phyloP scores from a whole-genome alignment of 2,329 filamentous ascomycete species.

The Fusarium lateritium region DNA sequence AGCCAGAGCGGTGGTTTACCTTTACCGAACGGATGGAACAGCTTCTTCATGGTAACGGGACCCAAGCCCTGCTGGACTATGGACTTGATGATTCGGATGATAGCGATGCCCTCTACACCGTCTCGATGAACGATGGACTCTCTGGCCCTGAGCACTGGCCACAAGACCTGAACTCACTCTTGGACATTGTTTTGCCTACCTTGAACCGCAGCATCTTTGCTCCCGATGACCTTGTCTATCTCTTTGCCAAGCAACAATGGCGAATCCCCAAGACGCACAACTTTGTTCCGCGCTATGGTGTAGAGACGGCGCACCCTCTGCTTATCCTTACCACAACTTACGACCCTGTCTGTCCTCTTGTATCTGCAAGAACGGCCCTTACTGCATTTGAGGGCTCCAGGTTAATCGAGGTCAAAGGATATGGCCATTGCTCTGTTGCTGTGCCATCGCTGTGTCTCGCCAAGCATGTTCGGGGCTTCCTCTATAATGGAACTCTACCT shows the following conservation, averaged over 20 bases:
- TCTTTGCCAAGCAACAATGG: slow-evolving; percentile 53
- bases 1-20: slow-evolving; percentile 55
- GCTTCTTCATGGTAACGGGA: slow-evolving; percentile 59
- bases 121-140: slow-evolving; percentile 50
- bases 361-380: slow-evolving; percentile 56
- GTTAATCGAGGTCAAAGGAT: slow-evolving; percentile 59
- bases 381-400: slow-evolving; percentile 55
- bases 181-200: slow-evolving; percentile 54
- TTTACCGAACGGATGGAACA: slow-evolving; percentile 55
- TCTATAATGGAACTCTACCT: slow-evolving; percentile 58
- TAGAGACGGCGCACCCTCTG: slow-evolving; percentile 55
- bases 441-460: slow-evolving; percentile 56
- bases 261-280: slow-evolving; percentile 49
- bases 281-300: slow-evolving; percentile 42
- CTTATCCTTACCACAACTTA: slow-evolving; percentile 53
- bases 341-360: slow-evolving; percentile 66
- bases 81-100: slow-evolving; percentile 37
- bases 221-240: slow-evolving; percentile 50
- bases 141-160: slow-evolving; percentile 51
- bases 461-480: slow-evolving; percentile 54
- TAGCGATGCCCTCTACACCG: slow-evolving; percentile 47
- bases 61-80: slow-evolving; percentile 56
- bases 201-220: slow-evolving; percentile 54
- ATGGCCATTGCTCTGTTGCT: slow-evolving; percentile 60
- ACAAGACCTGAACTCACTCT: slow-evolving; percentile 50